Conservation (phyloP, 345 rosid genomes). For the Trapa incisa region DNA sequence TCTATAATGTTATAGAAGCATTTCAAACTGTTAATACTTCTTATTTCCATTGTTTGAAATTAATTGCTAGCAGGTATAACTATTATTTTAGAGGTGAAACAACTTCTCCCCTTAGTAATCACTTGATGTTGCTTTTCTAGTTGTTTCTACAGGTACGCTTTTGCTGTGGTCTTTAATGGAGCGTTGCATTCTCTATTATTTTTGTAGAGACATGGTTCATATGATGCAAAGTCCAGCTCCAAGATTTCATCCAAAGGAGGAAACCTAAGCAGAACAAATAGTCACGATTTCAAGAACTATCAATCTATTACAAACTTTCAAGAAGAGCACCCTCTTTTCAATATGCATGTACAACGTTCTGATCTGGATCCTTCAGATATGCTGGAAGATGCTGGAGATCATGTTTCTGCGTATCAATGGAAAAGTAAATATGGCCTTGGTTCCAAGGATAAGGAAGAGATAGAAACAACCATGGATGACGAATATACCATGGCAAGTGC, state of each 20-base stretch:
- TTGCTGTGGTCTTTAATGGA: background rate
- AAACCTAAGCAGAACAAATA: background rate
- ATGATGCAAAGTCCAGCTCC: background rate
- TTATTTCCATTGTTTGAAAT: background rate
- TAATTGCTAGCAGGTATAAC: background rate
- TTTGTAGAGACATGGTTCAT: constrained; percentile 2
- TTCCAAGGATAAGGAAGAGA: constrained; percentile 1
- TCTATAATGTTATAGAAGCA: background rate
- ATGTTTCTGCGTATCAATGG: background rate
- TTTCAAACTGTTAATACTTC: background rate
- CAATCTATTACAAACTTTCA: background rate
- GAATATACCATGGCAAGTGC: background rate
- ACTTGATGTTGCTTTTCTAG: background rate
- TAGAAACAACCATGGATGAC: constrained; percentile 2
- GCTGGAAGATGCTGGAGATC: constrained; percentile 5
- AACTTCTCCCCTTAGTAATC: background rate
- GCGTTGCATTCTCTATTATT: background rate
- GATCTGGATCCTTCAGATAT: constrained; percentile 2
- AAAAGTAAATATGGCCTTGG: background rate
- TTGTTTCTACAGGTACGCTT: background rate
- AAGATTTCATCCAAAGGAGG: background rate
- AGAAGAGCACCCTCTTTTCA: background rate
- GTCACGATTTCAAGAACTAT: constrained; percentile 4
- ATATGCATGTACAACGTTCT: background rate
- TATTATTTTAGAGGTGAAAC: background rate